A percentile compares a stretch with the other conserved stretches of the same genome.
Evolutionary conservation across 495 filamentous ascomycete genomes (phyloP).

Genomic region (Podospora australis): DNA sequence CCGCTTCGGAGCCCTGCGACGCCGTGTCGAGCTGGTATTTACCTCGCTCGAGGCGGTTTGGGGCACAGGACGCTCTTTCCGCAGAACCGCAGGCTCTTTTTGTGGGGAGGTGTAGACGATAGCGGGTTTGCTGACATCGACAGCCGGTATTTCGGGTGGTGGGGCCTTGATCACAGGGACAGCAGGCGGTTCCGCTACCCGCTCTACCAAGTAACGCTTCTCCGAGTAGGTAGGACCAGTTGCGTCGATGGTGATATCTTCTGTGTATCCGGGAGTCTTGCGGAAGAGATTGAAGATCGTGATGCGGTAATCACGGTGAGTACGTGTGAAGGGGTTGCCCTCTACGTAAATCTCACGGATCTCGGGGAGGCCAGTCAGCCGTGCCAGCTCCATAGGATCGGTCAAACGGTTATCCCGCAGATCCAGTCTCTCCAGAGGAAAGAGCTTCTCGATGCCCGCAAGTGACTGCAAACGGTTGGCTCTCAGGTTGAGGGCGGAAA

Average conservation of each 20-base stretch:
- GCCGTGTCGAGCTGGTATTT: constrained; percentile 45
- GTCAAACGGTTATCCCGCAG: constrained; percentile 84
- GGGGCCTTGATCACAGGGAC: constrained; percentile 69
- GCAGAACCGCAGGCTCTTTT: constrained; percentile 41
- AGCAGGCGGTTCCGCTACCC: constrained; percentile 63
- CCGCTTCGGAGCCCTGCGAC: constrained; percentile 53
- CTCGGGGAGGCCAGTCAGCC: constrained; percentile 83
- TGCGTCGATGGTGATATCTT: constrained; percentile 85
- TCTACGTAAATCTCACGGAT: constrained; percentile 87
- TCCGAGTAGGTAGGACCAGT: constrained; percentile 75
- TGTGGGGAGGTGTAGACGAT: constrained; percentile 44
- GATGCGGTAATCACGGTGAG: constrained; percentile 76
- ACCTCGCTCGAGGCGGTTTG: constrained; percentile 44
- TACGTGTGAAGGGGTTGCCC: constrained; percentile 84
- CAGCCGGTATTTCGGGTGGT: constrained; percentile 50
- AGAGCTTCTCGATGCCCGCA: constrained; percentile 81
- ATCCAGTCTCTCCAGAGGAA: constrained; percentile 83
- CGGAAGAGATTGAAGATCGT: constrained; percentile 96
- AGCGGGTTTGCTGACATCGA: constrained; percentile 58
- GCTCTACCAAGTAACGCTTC: constrained; percentile 76
- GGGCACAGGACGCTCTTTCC: constrained; percentile 42
- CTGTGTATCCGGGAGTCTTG: constrained; percentile 78
- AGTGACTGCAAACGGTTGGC: constrained; percentile 83
- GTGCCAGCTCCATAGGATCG: constrained; percentile 84
- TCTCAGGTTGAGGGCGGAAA: constrained; percentile 86